Evolutionary conservation across 2,329 filamentous ascomycete species (phyloP).

Genomic region (Camillea tinctor): DNA sequence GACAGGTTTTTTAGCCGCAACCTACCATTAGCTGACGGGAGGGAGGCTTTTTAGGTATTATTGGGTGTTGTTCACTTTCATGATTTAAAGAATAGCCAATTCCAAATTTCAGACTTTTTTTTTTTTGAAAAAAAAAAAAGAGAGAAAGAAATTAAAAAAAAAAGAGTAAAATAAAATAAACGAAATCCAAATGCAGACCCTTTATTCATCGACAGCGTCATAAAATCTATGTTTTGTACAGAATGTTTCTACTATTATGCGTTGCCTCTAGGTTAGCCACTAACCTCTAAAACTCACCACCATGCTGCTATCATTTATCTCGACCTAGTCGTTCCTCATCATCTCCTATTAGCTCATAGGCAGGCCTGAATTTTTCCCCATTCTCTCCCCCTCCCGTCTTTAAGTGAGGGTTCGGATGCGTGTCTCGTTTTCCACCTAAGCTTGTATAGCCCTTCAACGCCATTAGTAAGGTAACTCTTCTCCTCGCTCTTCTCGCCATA

Average conservation of each 20-base stretch:
- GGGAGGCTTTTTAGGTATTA: too few relatives aligned
- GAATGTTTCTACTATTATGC: neutral
- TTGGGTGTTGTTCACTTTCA: neutral
- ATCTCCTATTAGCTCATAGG: conserved; percentile 73
- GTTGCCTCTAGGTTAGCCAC: neutral
- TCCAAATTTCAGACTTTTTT: neutral
- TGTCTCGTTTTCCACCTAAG: conserved; percentile 87
- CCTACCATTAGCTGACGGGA: neutral
- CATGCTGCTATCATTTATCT: conserved; percentile 43
- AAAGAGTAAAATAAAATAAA: too few relatives aligned
- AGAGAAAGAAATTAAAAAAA: too few relatives aligned
- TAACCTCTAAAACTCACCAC: neutral
- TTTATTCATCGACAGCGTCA: neutral
- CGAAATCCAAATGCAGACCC: neutral
- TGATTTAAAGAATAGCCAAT: neutral
- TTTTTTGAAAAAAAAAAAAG: too few relatives aligned
- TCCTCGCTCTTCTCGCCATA: neutral
- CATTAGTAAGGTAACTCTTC: conserved; percentile 15
- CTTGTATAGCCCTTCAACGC: conserved; percentile 75
- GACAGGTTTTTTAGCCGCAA: neutral
- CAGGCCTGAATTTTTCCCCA: conserved; percentile 58
- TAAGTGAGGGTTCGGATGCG: conserved; percentile 80
- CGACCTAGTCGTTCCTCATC: conserved; percentile 76
- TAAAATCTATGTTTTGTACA: neutral
- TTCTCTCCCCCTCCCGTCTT: conserved; percentile 34